Conservation (phyloP, 2,329 filamentous ascomycete species). For the Arthrinium puccinioides region DNA sequence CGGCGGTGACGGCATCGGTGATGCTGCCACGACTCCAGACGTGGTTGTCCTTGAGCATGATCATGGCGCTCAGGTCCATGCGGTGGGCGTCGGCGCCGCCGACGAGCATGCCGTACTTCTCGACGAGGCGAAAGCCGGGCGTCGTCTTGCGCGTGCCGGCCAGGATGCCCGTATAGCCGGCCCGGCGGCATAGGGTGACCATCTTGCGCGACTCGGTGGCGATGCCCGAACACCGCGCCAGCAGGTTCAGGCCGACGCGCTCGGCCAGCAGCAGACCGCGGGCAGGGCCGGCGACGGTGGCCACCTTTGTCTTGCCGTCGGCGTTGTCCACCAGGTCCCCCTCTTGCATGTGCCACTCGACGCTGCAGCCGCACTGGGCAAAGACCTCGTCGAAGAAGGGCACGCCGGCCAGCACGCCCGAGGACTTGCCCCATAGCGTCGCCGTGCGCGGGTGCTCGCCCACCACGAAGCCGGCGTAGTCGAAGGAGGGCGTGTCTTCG, state of each 20-base stretch:
- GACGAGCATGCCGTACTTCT: conserved; percentile 97
- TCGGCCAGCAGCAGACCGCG: conserved; percentile 80
- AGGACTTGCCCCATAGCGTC: conserved; percentile 62
- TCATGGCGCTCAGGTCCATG: conserved; percentile 89
- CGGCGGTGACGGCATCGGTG: conserved; percentile 74
- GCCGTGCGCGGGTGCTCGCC: conserved; percentile 60
- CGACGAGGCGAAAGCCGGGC: conserved; percentile 87
- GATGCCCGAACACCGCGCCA: conserved; percentile 86
- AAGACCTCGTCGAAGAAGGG: conserved; percentile 97
- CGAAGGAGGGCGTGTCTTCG: conserved; percentile 93
- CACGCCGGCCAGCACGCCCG: conserved; percentile 78
- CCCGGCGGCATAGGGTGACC: conserved; percentile 47
- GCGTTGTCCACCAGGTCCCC: conserved; percentile 56
- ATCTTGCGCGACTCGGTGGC: conserved; percentile 61
- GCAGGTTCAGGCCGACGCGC: conserved; percentile 82
- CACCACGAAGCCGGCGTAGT: conserved; percentile 96
- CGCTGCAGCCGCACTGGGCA: conserved; percentile 78
- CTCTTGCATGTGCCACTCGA: conserved; percentile 80
- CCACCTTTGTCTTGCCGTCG: conserved; percentile 52
- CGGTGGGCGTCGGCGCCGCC: conserved; percentile 89
- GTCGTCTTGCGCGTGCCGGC: conserved; percentile 96
- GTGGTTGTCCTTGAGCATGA: conserved; percentile 99
- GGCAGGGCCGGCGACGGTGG: conserved; percentile 79
- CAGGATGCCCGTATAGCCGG: conserved; percentile 76
- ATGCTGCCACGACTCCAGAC: conserved; percentile 89